Conservation (phyloP, 2,329 filamentous ascomycete genomes). For the Calonectria multiphialidica region DNA sequence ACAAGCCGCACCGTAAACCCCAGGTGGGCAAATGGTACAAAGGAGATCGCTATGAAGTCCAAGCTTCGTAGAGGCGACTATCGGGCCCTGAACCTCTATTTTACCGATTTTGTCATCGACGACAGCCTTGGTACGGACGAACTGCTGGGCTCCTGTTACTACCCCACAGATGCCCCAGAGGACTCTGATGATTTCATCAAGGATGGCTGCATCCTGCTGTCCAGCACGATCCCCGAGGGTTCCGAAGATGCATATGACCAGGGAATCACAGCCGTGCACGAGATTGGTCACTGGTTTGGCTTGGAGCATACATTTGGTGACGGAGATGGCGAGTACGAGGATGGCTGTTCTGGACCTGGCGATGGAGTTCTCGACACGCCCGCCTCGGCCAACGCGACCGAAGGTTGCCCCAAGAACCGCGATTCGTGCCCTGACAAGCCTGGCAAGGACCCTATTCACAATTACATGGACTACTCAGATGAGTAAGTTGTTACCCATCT, state of each 20-base stretch:
- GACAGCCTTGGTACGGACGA: too few species aligned
- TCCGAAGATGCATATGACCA: background rate
- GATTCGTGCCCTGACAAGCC: background rate
- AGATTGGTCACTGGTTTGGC: slow-evolving; percentile 2
- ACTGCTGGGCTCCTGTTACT: background rate
- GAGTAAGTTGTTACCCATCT: background rate
- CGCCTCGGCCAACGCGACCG: background rate
- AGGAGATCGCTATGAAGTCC: background rate
- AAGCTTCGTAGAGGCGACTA: background rate
- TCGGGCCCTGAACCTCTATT: background rate
- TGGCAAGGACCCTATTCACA: background rate
- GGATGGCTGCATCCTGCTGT: background rate
- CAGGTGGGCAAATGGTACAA: background rate
- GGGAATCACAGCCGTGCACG: background rate
- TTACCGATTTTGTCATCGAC: background rate
- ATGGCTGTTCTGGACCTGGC: background rate
- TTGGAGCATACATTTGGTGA: background rate
- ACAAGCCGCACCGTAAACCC: background rate
- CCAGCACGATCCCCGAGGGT: background rate
- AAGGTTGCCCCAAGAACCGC: background rate
- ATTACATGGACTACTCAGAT: background rate
- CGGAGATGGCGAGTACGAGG: background rate
- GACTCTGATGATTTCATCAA: background rate
- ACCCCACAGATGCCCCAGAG: background rate
- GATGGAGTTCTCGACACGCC: background rate